phyloP scores from a whole-genome alignment of 2,329 filamentous ascomycete genomes.

The Exophiala mesophila region DNA sequence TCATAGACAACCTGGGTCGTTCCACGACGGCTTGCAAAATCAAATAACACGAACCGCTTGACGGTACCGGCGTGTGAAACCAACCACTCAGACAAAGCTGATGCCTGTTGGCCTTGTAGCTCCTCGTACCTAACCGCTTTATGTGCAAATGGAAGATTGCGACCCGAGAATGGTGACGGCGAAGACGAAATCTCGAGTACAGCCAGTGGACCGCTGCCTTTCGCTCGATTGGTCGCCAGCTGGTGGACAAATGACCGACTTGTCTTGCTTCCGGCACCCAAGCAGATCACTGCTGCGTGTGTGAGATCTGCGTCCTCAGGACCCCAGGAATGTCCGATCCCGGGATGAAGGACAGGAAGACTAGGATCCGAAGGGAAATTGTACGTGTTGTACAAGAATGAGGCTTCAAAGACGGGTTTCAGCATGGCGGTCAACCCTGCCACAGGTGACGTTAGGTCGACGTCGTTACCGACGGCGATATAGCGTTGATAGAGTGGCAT shows the following conservation, averaged over 20 bases:
- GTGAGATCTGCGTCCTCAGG: constrained; percentile 31
- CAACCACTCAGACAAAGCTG: neutral
- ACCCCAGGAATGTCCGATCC: constrained; percentile 27
- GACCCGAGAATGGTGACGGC: too few relatives aligned
- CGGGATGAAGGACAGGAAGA: constrained; percentile 16
- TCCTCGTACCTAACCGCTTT: constrained; percentile 3
- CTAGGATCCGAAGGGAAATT: constrained; percentile 29
- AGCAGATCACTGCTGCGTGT: constrained; percentile 32
- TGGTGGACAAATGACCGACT: constrained; percentile 27
- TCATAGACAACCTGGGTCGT: neutral
- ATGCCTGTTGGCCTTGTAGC: neutral
- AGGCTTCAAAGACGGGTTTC: constrained; percentile 29
- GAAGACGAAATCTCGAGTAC: constrained; percentile 25
- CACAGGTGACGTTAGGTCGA: constrained; percentile 17
- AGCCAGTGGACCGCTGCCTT: constrained; percentile 17
- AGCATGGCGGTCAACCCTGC: constrained; percentile 19
- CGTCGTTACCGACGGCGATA: constrained; percentile 14
- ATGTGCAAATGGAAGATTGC: neutral
- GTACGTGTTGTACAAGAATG: constrained; percentile 32
- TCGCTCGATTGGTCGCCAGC: constrained; percentile 19
- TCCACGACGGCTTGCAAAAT: constrained; percentile 4
- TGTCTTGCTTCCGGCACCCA: constrained; percentile 30
- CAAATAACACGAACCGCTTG: constrained; percentile 5
- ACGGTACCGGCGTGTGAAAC: neutral
- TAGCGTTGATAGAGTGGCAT: constrained; percentile 46